Evolutionary conservation across 2,329 filamentous ascomycete species (phyloP).

Genomic region (Neonectria coccinea): DNA sequence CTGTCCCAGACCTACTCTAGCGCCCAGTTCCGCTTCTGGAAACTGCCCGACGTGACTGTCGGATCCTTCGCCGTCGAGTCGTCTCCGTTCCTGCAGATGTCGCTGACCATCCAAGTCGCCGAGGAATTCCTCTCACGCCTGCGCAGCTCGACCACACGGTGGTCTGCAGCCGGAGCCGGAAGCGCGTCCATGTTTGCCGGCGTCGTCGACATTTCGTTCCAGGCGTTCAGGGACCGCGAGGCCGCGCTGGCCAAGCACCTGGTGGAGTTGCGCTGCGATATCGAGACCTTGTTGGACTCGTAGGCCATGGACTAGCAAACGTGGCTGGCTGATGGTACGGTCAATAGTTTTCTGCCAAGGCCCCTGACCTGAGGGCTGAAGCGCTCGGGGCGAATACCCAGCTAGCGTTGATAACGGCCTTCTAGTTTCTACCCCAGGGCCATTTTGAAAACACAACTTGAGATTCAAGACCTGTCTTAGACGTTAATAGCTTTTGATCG

Average conservation of each 20-base stretch:
- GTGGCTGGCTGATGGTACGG: not conserved
- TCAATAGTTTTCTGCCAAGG: not conserved
- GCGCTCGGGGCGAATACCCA: not conserved
- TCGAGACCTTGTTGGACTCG: slow-evolving; percentile 49
- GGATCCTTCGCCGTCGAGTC: slow-evolving; percentile 56
- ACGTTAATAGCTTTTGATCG: not conserved
- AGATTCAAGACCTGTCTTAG: not conserved
- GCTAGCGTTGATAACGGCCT: not conserved
- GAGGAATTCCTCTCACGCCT: slow-evolving; percentile 55
- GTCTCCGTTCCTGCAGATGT: slow-evolving; percentile 56
- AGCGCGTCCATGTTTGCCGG: slow-evolving; percentile 49
- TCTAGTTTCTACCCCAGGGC: not conserved
- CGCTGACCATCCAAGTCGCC: slow-evolving; percentile 56
- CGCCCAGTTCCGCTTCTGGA: slow-evolving; percentile 52
- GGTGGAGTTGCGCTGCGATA: slow-evolving; percentile 49
- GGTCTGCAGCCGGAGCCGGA: slow-evolving; percentile 37
- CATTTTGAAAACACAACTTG: not conserved
- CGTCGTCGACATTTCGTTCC: slow-evolving; percentile 48
- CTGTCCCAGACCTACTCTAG: slow-evolving; percentile 45
- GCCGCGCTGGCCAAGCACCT: slow-evolving; percentile 50
- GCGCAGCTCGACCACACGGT: slow-evolving; percentile 48
- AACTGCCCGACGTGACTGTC: slow-evolving; percentile 55
- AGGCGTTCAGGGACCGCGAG: slow-evolving; percentile 50
- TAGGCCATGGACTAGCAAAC: slow-evolving; percentile 10
- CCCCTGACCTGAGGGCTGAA: not conserved